phyloP scores from a whole-genome alignment of 139 green algal species.

The Micractinium conductrix region DNA sequence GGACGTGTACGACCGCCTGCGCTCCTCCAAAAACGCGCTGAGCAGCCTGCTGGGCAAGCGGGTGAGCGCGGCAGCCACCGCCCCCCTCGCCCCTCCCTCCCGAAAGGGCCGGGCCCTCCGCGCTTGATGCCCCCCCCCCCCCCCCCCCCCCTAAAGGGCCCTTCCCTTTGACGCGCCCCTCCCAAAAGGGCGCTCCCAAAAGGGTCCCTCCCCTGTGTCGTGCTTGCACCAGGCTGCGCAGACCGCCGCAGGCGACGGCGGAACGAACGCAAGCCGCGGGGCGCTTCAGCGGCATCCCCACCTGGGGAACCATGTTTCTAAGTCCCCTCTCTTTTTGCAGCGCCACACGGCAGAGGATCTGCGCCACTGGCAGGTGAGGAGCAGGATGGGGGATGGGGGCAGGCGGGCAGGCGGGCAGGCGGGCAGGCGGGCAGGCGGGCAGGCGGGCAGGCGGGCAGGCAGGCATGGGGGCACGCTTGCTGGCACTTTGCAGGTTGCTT shows the following conservation, averaged over 20 bases:
- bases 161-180: background rate
- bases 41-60: conserved; percentile 26
- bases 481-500: no score
- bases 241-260: no score
- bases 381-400: no score
- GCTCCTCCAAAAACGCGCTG: conserved; percentile 26
- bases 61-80: background rate
- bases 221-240: no score
- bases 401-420: no score
- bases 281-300: no score
- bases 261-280: no score
- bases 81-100: background rate
- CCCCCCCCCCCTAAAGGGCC: background rate
- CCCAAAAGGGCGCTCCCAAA: background rate
- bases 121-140: background rate
- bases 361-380: conserved; percentile 19
- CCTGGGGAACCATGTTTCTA: no score
- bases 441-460: no score
- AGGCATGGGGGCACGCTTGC: no score
- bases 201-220: background rate
- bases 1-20: conserved; percentile 30
- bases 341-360: conserved; percentile 10
- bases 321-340: background rate
- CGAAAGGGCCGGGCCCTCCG: no score
- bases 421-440: no score